phyloP scores from a whole-genome alignment of 2,329 filamentous ascomycete species.

The Curvularia verruculosa region DNA sequence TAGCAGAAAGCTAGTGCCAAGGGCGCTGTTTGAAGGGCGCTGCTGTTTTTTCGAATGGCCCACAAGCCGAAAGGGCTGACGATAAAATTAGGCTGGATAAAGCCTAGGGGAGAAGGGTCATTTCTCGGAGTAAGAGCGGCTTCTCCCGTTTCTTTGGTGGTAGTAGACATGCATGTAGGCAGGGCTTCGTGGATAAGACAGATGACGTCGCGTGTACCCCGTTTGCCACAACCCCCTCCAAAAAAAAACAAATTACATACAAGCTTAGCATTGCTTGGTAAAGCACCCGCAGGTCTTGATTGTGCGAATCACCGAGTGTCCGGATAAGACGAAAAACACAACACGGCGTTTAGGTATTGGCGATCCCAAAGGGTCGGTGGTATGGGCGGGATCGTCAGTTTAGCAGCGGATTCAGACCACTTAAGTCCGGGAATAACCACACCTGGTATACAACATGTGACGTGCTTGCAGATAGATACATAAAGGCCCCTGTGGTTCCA shows the following conservation, averaged over 20 bases:
- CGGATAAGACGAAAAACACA: neutral
- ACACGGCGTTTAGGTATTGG: neutral
- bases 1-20: neutral
- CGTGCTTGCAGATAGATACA: conserved; percentile 11
- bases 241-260: no score
- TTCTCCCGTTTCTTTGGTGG: neutral
- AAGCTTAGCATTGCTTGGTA: neutral
- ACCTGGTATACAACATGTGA: neutral
- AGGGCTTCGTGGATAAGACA: neutral
- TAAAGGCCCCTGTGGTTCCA: neutral
- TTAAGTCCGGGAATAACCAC: conserved; percentile 20
- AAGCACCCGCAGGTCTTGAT: neutral
- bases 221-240: neutral
- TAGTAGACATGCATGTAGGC: neutral
- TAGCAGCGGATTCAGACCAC: conserved; percentile 7
- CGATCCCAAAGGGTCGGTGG: conserved; percentile 3
- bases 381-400: neutral
- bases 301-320: no score
- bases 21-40: neutral
- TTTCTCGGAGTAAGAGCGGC: neutral
- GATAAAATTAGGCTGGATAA: neutral
- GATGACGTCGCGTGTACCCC: neutral
- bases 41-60: no score
- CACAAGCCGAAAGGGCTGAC: neutral
- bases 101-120: neutral